Evolutionary conservation across 1,284 basidiomycete species (phyloP), one percentile per base, ranked within the genome.

Genomic region (Naganishia sp.): DNA sequence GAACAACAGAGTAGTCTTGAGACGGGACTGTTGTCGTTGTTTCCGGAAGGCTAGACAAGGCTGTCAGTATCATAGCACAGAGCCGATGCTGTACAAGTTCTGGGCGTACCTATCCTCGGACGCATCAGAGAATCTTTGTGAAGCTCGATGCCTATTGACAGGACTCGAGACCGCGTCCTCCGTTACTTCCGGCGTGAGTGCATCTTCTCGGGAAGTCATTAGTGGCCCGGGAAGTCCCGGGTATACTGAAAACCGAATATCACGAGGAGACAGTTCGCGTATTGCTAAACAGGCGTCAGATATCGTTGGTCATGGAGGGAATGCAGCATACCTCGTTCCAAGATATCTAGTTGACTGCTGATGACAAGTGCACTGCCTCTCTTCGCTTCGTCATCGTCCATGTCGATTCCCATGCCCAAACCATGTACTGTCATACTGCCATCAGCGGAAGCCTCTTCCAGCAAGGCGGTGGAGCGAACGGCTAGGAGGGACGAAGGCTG

Each of bases 301-400:
- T 31, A 32, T 17, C n/a, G n/a, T 25, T 32, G 23, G 35, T 25
- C 31, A 13, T n/a, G 6, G 23, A 4, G n/a, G 7, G 1, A 15
- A 32, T 39, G 13, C 11, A 11, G 69, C 75, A 71, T 55, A 76
- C 76, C 74, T 69, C 71, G 72, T 69, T 80, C 79, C 11, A 80
- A 70, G 58, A 74, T 71, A 66, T 76, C 77, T 45, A 80, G 69
- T 67, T 79, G 73, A 25, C 79, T 77, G 23, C 73, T 74, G 75
- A 80, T 79, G 50, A 80, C 74, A 21, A 78, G 42, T 2, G 75
- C 76, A 62, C 77, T 78, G 9, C 73, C 77, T 42, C 78, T 67
- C 69, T 76, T 75, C 35, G 35, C 35, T 56, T 75, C 75, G 18
- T 67, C 50, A 25, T 68, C 71, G 17, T 69, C 70, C 67, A 70